Conservation (phyloP, 1,139 yeast species). For the Hyphopichia khmerensis region DNA sequence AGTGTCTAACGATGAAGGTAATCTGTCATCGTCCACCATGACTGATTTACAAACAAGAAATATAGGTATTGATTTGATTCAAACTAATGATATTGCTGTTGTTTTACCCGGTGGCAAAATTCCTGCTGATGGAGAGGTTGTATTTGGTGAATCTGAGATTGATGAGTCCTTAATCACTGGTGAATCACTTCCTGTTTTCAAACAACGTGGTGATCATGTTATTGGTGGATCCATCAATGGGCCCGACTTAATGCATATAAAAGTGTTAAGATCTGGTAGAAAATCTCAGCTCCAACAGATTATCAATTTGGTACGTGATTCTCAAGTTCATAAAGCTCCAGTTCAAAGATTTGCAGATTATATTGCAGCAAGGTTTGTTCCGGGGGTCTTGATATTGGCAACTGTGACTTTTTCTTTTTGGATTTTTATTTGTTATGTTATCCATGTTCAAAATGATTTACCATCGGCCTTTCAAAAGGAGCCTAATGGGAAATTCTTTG, state of each 20-base stretch:
- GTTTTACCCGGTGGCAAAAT: conserved; percentile 84
- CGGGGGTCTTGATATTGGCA: conserved; percentile 63
- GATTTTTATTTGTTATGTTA: conserved; percentile 41
- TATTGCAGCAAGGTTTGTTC: conserved; percentile 85
- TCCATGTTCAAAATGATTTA: conserved; percentile 23
- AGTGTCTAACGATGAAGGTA: background rate
- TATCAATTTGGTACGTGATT: conserved; percentile 80
- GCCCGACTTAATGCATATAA: conserved; percentile 66
- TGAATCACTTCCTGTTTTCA: conserved; percentile 75
- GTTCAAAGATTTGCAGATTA: conserved; percentile 86
- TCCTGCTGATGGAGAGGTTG: conserved; percentile 87
- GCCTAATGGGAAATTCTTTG: conserved; percentile 58
- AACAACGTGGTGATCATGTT: conserved; percentile 58
- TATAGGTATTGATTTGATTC: conserved; percentile 74
- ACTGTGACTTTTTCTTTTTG: conserved; percentile 68
- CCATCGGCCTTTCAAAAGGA: conserved; percentile 60
- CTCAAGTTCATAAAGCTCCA: conserved; percentile 87
- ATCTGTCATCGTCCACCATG: conserved; percentile 1
- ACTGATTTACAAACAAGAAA: conserved; percentile 23
- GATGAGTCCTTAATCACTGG: conserved; percentile 92
- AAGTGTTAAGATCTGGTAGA: conserved; percentile 70
- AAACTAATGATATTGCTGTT: conserved; percentile 72
- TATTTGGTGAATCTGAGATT: conserved; percentile 75
- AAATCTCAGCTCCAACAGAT: conserved; percentile 87
- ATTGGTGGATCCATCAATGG: conserved; percentile 94